phyloP scores from a whole-genome alignment of 2,329 filamentous ascomycete species.

The Calycina herbarum region DNA sequence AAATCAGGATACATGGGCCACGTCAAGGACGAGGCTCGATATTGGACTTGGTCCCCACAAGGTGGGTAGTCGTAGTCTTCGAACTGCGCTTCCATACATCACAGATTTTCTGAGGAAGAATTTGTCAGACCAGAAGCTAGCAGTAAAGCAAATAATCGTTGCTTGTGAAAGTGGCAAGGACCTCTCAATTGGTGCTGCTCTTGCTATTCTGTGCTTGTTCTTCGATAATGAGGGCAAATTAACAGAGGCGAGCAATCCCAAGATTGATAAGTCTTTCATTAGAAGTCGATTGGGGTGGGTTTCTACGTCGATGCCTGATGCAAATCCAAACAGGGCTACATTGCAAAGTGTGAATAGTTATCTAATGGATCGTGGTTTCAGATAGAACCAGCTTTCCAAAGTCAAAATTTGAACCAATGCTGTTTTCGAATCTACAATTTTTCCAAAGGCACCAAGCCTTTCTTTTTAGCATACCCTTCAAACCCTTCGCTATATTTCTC shows the following conservation, averaged over 20 bases:
- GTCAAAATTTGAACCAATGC: no score
- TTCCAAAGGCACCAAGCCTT: no score
- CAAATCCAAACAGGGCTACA: slow-evolving; percentile 81
- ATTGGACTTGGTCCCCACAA: slow-evolving; percentile 73
- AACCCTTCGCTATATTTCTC: background rate
- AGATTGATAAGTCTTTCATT: slow-evolving; percentile 73
- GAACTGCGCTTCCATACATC: slow-evolving; percentile 60
- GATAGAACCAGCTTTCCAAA: background rate
- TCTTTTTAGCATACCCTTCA: background rate
- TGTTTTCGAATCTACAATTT: no score
- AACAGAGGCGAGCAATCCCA: slow-evolving; percentile 11
- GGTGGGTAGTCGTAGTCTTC: slow-evolving; percentile 78
- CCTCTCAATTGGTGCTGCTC: slow-evolving; percentile 72
- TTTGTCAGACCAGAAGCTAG: background rate
- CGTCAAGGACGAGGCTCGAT: slow-evolving; percentile 43
- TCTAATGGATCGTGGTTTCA: slow-evolving; percentile 58
- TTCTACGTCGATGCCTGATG: slow-evolving; percentile 73
- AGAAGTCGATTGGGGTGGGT: slow-evolving; percentile 79
- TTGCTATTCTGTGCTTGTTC: slow-evolving; percentile 74
- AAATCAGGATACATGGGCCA: slow-evolving; percentile 45
- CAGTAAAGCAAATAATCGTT: slow-evolving; percentile 49
- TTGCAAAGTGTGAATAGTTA: slow-evolving; percentile 91
- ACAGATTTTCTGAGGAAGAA: slow-evolving; percentile 29
- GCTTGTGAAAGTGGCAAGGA: slow-evolving; percentile 79
- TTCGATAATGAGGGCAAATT: slow-evolving; percentile 62